phyloP scores from a whole-genome alignment of 805 yeast species.

The Naumovozyma castellii region DNA sequence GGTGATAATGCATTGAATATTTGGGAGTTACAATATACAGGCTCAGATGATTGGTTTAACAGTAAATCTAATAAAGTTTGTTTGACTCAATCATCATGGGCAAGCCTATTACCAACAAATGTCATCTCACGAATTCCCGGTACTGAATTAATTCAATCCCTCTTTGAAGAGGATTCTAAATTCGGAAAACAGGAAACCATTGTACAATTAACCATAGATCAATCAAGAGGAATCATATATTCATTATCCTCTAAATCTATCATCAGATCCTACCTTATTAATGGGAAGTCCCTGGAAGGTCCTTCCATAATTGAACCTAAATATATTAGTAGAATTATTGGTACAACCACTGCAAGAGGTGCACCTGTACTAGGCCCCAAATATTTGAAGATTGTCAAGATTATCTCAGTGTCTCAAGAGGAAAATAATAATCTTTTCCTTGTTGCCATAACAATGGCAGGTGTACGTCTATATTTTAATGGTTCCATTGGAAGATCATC shows the following conservation, averaged over 20 bases:
- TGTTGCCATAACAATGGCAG: conserved; percentile 71
- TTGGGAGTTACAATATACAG: conserved; percentile 82
- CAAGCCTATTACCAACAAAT: conserved; percentile 41
- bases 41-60: conserved; percentile 77
- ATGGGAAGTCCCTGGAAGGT: conserved; percentile 34
- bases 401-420: conserved; percentile 32
- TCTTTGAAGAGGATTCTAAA: conserved; percentile 28
- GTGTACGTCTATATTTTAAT: conserved; percentile 62
- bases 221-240: conserved; percentile 67
- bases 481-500: conserved; percentile 31
- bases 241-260: conserved; percentile 73
- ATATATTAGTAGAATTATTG: conserved; percentile 32
- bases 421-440: conserved; percentile 66
- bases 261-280: conserved; percentile 64
- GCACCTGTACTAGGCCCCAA: conserved; percentile 50
- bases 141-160: conserved; percentile 29
- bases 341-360: conserved; percentile 38
- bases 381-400: conserved; percentile 48
- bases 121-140: conserved; percentile 31
- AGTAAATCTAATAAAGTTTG: conserved; percentile 78
- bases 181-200: conserved; percentile 50
- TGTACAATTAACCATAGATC: conserved; percentile 62
- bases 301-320: conserved; percentile 32
- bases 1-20: conserved; percentile 65
- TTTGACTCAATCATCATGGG: conserved; percentile 56